Evolutionary conservation across 2,329 filamentous ascomycete genomes (phyloP), one percentile per base, ranked within the genome.

Genomic region (Xylariaceae sp.): DNA sequence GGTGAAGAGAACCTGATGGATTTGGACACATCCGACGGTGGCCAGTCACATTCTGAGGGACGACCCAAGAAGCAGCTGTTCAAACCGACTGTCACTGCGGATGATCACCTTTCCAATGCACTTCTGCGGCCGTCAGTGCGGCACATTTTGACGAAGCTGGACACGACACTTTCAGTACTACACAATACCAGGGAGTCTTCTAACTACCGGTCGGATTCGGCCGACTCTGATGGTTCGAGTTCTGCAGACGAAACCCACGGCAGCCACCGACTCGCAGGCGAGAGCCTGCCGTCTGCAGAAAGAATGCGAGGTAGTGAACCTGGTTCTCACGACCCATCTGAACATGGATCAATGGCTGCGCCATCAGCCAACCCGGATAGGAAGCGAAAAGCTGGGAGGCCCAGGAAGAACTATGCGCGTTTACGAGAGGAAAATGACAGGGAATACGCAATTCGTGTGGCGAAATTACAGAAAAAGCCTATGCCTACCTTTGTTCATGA

Each of bases 101-200:
- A 95, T 52, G 89, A 95, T 50, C 81, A 85, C 2, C 60, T 71
- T 36, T 86, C 87, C 0, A 69, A 74, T 44, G 60, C 64, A 2
- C 68, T 94, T 4, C 67, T 95, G 13, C 73, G 74, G 0, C 87
- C 89, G 0, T 74, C 79, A 0, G 74, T 86, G 9, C 73, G 82
- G n/a, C 83, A 87, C 50, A 75, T 90, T 13, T 69, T 95, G 8
- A 65, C 72, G 2, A 78, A 80, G 28, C 59, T 95, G 2, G 88
- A 96, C 52, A 62, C 69, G 4, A 72, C 91, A 1, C 73, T 95
- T 4, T 69, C 73, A 22, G 78, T 82, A 3, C 70, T 97, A 12
- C 87, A 90, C 57, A 78, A 82, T 44, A 73, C 78, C 1, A 76
- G 83, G 29, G 66, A 77, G 33, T 74, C 79, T 3, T 49, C 65